phyloP scores from a whole-genome alignment of 2,329 filamentous ascomycete species.

The Ophiostoma novo-ulmi region DNA sequence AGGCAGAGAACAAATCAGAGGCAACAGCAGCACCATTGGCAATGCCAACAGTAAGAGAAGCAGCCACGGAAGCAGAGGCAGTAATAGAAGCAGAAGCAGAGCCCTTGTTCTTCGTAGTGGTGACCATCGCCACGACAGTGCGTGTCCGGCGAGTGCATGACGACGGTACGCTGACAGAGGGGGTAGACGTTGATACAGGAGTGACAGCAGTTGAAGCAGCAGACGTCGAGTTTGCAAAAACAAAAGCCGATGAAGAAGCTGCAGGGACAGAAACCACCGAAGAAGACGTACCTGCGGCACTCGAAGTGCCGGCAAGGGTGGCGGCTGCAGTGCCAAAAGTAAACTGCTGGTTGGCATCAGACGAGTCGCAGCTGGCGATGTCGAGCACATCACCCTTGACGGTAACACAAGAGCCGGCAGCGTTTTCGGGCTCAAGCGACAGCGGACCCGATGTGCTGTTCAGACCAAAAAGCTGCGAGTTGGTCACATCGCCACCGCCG shows the following conservation, averaged over 20 bases:
- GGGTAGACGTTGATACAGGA: neutral
- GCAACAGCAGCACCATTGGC: neutral
- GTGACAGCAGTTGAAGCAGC: neutral
- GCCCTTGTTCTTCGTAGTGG: neutral
- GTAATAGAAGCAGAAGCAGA: neutral
- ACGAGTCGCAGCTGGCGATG: conserved; percentile 40
- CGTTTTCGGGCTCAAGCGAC: conserved; percentile 43
- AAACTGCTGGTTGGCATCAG: conserved; percentile 43
- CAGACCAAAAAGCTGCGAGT: conserved; percentile 50
- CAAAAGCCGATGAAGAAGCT: neutral
- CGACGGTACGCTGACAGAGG: neutral
- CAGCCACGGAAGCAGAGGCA: neutral
- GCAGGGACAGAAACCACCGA: neutral
- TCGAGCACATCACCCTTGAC: conserved; percentile 42
- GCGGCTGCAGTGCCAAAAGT: conserved; percentile 29
- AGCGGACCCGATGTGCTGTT: conserved; percentile 40
- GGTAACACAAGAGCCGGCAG: conserved; percentile 44
- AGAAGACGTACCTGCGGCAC: neutral
- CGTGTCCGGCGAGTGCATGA: neutral
- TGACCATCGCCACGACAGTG: neutral
- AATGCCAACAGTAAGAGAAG: neutral
- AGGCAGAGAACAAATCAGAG: neutral
- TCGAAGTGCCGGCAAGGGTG: neutral
- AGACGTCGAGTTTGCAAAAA: neutral
- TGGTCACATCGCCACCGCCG: conserved; percentile 44